phyloP scores from a whole-genome alignment of 163 green algal species.

The Coccomyxa subellipsoidea region DNA sequence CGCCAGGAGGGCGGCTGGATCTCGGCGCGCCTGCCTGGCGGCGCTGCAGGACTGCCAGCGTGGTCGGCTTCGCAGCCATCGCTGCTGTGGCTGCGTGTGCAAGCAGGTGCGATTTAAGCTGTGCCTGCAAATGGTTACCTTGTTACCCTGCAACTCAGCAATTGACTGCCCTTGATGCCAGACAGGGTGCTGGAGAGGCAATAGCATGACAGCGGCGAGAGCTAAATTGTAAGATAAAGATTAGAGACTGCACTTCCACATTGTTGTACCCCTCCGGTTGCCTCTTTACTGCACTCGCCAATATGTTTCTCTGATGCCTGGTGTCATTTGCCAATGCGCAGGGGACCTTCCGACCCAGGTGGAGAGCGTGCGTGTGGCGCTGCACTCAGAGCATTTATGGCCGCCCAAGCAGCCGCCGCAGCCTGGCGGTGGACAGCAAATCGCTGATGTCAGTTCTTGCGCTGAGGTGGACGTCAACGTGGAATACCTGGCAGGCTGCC shows the following conservation, averaged over 20 bases:
- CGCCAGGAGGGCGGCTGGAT: slow-evolving; percentile 10
- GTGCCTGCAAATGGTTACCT: too few species aligned
- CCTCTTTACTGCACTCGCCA: too few species aligned
- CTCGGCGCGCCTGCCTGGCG: slow-evolving; percentile 1
- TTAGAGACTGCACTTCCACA: too few species aligned
- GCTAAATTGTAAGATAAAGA: too few species aligned
- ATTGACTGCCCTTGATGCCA: too few species aligned
- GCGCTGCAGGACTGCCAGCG: slow-evolving; percentile 8
- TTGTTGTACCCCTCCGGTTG: too few species aligned
- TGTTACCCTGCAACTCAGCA: too few species aligned
- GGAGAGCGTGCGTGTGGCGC: slow-evolving; percentile 16
- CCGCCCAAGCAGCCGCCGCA: neutral
- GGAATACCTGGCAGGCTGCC: slow-evolving; percentile 24
- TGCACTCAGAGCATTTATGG: neutral
- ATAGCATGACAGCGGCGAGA: neutral
- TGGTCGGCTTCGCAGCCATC: slow-evolving; percentile 17
- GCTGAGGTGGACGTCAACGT: slow-evolving; percentile 23
- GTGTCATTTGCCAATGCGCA: neutral
- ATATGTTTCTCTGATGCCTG: neutral
- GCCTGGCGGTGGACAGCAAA: neutral
- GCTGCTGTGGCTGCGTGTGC: slow-evolving; percentile 20
- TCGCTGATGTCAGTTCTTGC: neutral
- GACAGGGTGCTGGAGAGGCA: neutral
- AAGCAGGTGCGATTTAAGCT: slow-evolving; percentile 11
- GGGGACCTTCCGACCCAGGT: slow-evolving; percentile 6